Evolutionary conservation across 441 rosid species (phyloP).

Genomic region (Syzygium malaccense): DNA sequence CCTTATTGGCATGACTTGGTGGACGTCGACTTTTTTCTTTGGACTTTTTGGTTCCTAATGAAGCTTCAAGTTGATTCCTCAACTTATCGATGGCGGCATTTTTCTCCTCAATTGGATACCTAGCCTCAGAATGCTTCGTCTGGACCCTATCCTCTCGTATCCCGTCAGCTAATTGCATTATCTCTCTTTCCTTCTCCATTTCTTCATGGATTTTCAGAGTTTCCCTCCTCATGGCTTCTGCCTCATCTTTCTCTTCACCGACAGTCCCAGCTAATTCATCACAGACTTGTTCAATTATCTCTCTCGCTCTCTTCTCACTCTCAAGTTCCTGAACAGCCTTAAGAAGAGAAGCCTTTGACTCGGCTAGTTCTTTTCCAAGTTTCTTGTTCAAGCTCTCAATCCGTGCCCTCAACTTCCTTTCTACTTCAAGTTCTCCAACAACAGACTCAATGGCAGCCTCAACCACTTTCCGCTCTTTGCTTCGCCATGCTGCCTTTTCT

Average conservation of each 20-base stretch:
- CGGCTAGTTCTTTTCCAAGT: conserved; percentile 76
- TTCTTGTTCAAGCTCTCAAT: conserved; percentile 92
- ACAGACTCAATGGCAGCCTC: conserved; percentile 91
- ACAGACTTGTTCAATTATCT: conserved; percentile 73
- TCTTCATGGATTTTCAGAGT: conserved; percentile 55
- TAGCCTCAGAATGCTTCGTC: conserved; percentile 75
- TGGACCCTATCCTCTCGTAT: conserved; percentile 72
- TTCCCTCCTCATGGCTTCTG: conserved; percentile 61
- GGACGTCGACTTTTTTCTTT: conserved; percentile 52
- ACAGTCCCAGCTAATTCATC: conserved; percentile 71
- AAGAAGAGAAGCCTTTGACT: conserved; percentile 61
- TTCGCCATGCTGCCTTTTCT: conserved; percentile 92
- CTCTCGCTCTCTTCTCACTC: conserved; percentile 78
- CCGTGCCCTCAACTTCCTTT: conserved; percentile 76
- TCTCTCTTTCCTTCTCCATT: conserved; percentile 83
- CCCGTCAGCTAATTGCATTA: conserved; percentile 69
- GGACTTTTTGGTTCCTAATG: conserved; percentile 50
- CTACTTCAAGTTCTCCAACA: conserved; percentile 86
- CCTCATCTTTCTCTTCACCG: conserved; percentile 60
- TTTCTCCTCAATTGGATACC: conserved; percentile 74
- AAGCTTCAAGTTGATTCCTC: conserved; percentile 77
- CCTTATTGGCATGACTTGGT: conserved; percentile 27
- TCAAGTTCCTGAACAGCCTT: conserved; percentile 73
- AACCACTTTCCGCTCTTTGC: conserved; percentile 75
- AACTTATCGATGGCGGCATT: conserved; percentile 71